Conservation (phyloP, 352 stramenopile genomes). For the Peronospora belbahrii region DNA sequence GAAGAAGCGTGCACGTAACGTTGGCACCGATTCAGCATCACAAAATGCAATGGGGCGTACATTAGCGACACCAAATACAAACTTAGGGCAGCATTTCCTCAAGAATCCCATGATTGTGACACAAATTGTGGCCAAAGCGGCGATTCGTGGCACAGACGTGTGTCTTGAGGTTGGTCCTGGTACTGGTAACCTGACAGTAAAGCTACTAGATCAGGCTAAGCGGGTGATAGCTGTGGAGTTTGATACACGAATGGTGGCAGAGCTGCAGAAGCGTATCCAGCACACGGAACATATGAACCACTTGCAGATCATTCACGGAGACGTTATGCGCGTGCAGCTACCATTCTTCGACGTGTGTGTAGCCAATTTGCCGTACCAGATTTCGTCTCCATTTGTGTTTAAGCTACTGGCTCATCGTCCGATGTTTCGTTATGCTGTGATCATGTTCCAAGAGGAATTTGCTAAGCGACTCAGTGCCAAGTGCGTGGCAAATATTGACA, state of each 20-base stretch:
- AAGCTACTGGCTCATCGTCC: constrained; percentile 96
- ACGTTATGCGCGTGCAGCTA: constrained; percentile 98
- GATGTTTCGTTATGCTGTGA: constrained; percentile 98
- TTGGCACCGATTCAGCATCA: constrained; percentile 52
- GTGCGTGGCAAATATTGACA: constrained; percentile 20
- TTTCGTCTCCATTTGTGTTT: constrained; percentile 98
- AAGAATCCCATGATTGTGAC: constrained; percentile 97
- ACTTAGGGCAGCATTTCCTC: constrained; percentile 98
- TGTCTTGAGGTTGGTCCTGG: constrained; percentile 96
- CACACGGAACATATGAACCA: constrained; percentile 92
- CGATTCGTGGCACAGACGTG: constrained; percentile 92
- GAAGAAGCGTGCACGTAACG: constrained; percentile 78
- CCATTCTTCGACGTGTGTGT: constrained; percentile 99
- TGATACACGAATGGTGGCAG: constrained; percentile 97
- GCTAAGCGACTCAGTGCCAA: constrained; percentile 96
- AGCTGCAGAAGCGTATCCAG: constrained; percentile 98
- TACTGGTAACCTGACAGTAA: constrained; percentile 99
- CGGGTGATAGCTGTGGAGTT: constrained; percentile 97
- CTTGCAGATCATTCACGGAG: constrained; percentile 97
- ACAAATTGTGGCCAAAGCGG: constrained; percentile 95
- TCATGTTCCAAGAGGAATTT: constrained; percentile 99
- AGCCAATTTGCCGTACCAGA: constrained; percentile 99
- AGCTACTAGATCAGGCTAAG: constrained; percentile 95
- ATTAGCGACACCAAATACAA: constrained; percentile 94
- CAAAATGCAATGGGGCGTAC: constrained; percentile 84